Base-by-base conservation (phyloP, 805 yeast species). In the Monosporozyma unispora region DNA sequence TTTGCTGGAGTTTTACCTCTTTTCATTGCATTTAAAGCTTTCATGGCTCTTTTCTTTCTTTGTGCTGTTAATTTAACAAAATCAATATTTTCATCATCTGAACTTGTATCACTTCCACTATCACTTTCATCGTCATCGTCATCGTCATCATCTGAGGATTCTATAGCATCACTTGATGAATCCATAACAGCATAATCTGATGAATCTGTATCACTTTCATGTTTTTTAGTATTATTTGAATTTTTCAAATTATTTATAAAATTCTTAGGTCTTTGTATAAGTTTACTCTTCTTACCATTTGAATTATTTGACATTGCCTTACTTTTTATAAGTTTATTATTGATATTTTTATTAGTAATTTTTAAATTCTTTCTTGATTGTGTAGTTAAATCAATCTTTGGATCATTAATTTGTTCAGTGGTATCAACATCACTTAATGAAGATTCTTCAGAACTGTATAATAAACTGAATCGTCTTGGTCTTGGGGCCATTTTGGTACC, bases 41-140 rank as follows among this genome's bases (percentile, higher is more conserved):
- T 75, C 72, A 78, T 68, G 1, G 80, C 73, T 52, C 69, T 74
- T 37, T 78, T 78, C 66, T 83, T 79, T 53, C 80, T 72, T 61
- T 82, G 84, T 9, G 83, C 85, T 33, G 86, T 84, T 52, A 85
- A 66, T 61, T 77, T 78, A 14, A 84, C 86, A 62, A 82, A 83
- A 66, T 85, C 91, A 2, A 84, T 80, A 55, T 79, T 81, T 35
- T 80, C 81, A 55, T 81, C 87, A 56, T 79, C 83, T 0, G 83
- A 78, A 10, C 81, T 76, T 10, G 76, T 70, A 28, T 65, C 72
- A 35, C 72, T 70, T 19, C 72, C 73, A 33, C 66, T 71, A 16
- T 65, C 73, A 6, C 64, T 69, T 12, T 65, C 73, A 18, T 66
- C 72, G 10, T 65, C 71, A 8, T 60, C 67, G 8, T 61, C 71